Conservation (phyloP, 805 yeast genomes). For the Metschnikowia similis region DNA sequence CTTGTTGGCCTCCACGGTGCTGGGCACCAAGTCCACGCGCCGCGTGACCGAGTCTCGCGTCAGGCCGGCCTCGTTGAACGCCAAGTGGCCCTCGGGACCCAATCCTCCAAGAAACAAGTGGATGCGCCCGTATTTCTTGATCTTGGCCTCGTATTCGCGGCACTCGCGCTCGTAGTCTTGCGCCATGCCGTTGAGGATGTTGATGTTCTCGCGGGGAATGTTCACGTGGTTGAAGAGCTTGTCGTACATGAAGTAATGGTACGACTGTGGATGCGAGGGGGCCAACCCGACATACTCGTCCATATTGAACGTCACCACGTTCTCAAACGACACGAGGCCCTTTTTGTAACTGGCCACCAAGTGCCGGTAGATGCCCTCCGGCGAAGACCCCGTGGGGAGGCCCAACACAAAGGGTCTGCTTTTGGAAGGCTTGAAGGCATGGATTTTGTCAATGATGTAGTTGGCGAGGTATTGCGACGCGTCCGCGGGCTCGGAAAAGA, state of each 20-base stretch:
- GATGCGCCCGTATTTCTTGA: slow-evolving; percentile 45
- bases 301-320: slow-evolving; percentile 60
- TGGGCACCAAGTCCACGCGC: slow-evolving; percentile 41
- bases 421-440: slow-evolving; percentile 41
- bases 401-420: slow-evolving; percentile 50
- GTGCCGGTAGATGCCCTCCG: slow-evolving; percentile 49
- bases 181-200: slow-evolving; percentile 53
- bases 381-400: slow-evolving; percentile 60
- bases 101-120: slow-evolving; percentile 55
- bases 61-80: slow-evolving; percentile 57
- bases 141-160: slow-evolving; percentile 43
- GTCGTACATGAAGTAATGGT: slow-evolving; percentile 55
- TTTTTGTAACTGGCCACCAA: slow-evolving; percentile 41
- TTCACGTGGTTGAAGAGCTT: slow-evolving; percentile 54
- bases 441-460: slow-evolving; percentile 42
- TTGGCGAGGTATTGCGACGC: slow-evolving; percentile 45
- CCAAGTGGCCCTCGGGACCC: slow-evolving; percentile 60
- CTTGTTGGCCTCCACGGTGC: slow-evolving; percentile 51
- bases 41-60: slow-evolving; percentile 43
- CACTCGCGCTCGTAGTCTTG: slow-evolving; percentile 45
- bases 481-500: slow-evolving; percentile 33
- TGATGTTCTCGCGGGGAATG: slow-evolving; percentile 47
- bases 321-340: slow-evolving; percentile 42
- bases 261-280: slow-evolving; percentile 48
- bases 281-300: slow-evolving; percentile 52